Percentiles rank a stretch among this genome's conserved stretches.
Conservation (phyloP, 257 asterid species). For the Petunia axillaris region DNA sequence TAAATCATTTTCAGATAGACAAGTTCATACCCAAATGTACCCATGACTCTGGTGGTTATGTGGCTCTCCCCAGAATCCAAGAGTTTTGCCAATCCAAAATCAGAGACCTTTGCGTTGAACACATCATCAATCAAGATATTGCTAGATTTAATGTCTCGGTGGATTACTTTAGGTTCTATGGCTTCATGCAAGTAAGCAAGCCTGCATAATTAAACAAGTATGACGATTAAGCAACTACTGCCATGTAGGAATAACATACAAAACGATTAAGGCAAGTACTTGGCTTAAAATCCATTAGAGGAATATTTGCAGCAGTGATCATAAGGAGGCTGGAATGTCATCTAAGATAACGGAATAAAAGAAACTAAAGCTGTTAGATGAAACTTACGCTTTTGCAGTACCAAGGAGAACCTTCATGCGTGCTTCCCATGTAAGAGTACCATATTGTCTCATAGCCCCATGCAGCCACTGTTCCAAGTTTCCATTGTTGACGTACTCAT, state of each 20-base stretch:
- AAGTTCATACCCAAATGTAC: constrained; percentile 84
- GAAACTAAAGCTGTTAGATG: neutral
- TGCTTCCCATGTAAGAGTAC: constrained; percentile 92
- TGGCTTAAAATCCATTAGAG: neutral
- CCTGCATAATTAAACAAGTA: constrained; percentile 47
- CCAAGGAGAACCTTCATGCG: constrained; percentile 95
- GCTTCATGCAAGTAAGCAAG: constrained; percentile 97
- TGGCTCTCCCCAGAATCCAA: constrained; percentile 96
- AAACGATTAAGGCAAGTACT: neutral
- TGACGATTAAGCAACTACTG: neutral
- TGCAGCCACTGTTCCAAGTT: constrained; percentile 99
- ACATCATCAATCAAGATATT: constrained; percentile 83
- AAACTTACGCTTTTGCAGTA: constrained; percentile 94
- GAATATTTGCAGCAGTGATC: neutral
- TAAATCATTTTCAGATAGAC: neutral
- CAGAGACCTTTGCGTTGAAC: constrained; percentile 90
- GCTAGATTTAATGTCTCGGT: constrained; percentile 97
- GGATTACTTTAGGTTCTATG: constrained; percentile 94
- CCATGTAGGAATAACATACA: neutral
- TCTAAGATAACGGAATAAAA: neutral
- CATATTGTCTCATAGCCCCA: constrained; percentile 86
- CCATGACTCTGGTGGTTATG: constrained; percentile 97
- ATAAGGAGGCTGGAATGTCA: neutral
- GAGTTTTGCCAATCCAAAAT: constrained; percentile 96
- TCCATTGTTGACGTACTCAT: constrained; percentile 92